Percentiles rank a stretch among this genome's conserved stretches.
Conservation (phyloP, 495 filamentous ascomycete species). For the Neurospora sp. region DNA sequence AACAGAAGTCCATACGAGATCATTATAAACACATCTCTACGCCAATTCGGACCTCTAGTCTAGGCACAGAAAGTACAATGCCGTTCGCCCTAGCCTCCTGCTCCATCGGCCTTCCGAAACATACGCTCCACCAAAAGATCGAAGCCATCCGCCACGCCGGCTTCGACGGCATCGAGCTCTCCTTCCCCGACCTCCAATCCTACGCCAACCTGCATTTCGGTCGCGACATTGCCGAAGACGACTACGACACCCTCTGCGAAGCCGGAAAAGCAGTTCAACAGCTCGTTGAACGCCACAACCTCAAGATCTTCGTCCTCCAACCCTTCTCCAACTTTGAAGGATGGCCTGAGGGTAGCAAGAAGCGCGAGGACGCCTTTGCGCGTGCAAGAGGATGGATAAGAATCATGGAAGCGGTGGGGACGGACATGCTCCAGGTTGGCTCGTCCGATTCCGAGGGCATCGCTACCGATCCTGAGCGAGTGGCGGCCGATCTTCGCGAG, state of each 20-base stretch:
- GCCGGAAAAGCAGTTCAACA: constrained; percentile 42
- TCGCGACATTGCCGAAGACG: constrained; percentile 39
- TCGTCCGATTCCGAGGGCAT: constrained; percentile 56
- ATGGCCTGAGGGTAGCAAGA: constrained; percentile 46
- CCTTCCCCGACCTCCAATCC: constrained; percentile 62
- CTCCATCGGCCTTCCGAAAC: constrained; percentile 19
- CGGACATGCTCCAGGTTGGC: constrained; percentile 70
- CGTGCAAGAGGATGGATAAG: constrained; percentile 59
- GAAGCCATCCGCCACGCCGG: constrained; percentile 56
- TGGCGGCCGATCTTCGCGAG: constrained; percentile 52
- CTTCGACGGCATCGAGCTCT: constrained; percentile 64
- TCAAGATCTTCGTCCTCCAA: constrained; percentile 66
- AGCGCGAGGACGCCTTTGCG: constrained; percentile 55
- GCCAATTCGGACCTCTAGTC: background rate
- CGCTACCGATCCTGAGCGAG: constrained; percentile 31
- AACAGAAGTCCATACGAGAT: background rate
- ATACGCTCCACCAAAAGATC: constrained; percentile 55
- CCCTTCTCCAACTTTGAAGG: constrained; percentile 77
- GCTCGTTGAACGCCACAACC: constrained; percentile 39
- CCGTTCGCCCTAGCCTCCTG: constrained; percentile 12
- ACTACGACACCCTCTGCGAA: constrained; percentile 45
- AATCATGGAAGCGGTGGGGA: constrained; percentile 62
- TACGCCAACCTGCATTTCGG: constrained; percentile 46
- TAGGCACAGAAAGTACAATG: background rate
- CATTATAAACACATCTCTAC: background rate